phyloP scores from a whole-genome alignment of 2,329 filamentous ascomycete genomes.

The Neurospora sp. region DNA sequence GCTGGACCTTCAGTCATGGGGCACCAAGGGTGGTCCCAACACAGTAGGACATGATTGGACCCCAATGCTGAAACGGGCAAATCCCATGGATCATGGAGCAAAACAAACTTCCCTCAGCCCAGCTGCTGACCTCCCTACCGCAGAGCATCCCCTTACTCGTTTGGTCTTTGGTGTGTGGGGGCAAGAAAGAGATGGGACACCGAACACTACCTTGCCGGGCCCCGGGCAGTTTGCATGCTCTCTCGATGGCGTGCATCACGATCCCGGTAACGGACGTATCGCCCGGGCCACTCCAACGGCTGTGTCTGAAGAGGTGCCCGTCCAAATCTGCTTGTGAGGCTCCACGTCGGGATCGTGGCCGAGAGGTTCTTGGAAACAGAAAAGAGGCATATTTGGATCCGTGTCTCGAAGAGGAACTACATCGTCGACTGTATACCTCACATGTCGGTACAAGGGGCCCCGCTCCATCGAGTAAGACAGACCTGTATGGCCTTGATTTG shows the following conservation, averaged over 20 bases:
- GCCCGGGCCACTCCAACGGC: constrained; percentile 1
- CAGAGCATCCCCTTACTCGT: background rate
- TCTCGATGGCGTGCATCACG: constrained; percentile 5
- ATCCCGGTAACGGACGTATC: constrained; percentile 9
- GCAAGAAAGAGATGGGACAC: background rate
- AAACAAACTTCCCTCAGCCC: background rate
- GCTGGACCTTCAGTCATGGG: background rate
- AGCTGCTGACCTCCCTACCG: background rate
- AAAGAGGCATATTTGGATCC: constrained; percentile 1
- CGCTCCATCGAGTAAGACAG: constrained; percentile 13
- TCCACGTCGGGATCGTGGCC: constrained; percentile 3
- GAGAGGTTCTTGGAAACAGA: constrained; percentile 2
- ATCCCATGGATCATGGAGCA: background rate
- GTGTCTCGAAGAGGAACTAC: constrained; percentile 6
- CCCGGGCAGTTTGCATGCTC: background rate
- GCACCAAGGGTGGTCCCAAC: background rate
- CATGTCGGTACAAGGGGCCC: constrained; percentile 18
- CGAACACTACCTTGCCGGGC: background rate
- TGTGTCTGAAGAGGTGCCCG: constrained; percentile 3
- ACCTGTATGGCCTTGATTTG: constrained; percentile 15
- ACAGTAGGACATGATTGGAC: background rate
- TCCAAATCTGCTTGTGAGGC: constrained; percentile 1
- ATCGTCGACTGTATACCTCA: constrained; percentile 8
- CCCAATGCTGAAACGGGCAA: background rate
- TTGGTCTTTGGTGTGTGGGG: background rate